Evolutionary conservation across 768 basidiomycete species (phyloP).

Genomic region (Rhizopogon vulgaris): DNA sequence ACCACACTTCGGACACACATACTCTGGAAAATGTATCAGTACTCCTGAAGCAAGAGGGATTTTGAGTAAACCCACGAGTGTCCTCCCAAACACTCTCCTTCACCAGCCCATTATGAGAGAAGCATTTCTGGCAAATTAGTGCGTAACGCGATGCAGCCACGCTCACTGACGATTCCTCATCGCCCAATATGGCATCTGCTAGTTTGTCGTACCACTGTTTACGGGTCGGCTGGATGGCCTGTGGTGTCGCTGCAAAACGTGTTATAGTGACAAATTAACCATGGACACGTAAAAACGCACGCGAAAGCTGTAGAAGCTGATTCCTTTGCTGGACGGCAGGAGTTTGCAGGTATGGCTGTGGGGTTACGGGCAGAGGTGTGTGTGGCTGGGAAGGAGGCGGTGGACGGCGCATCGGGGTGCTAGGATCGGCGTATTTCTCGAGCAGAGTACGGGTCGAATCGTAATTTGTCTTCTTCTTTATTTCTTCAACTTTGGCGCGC

Average conservation of each 20-base stretch:
- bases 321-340: slow-evolving; percentile 16
- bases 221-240: slow-evolving; percentile 42
- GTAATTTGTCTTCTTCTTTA: slow-evolving; percentile 97
- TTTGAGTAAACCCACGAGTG: slow-evolving; percentile 52
- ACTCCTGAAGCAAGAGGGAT: not conserved
- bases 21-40: slow-evolving; percentile 45
- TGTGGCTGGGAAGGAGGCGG: slow-evolving; percentile 22
- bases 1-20: slow-evolving; percentile 79
- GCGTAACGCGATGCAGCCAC: slow-evolving; percentile 57
- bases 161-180: slow-evolving; percentile 51
- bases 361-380: slow-evolving; percentile 25
- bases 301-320: slow-evolving; percentile 32
- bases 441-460: slow-evolving; percentile 87
- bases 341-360: slow-evolving; percentile 13
- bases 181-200: slow-evolving; percentile 82
- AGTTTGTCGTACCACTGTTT: slow-evolving; percentile 86
- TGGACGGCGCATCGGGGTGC: slow-evolving; percentile 40
- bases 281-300: slow-evolving; percentile 21
- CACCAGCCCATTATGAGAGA: slow-evolving; percentile 82
- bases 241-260: slow-evolving; percentile 27
- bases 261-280: slow-evolving; percentile 6
- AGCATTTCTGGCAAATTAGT: slow-evolving; percentile 84
- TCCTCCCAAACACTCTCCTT: slow-evolving; percentile 78
- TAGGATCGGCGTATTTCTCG: slow-evolving; percentile 77
- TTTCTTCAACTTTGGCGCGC: slow-evolving; percentile 83